phyloP scores from a whole-genome alignment of 2,329 filamentous ascomycete species.

The Cadophora sp. region DNA sequence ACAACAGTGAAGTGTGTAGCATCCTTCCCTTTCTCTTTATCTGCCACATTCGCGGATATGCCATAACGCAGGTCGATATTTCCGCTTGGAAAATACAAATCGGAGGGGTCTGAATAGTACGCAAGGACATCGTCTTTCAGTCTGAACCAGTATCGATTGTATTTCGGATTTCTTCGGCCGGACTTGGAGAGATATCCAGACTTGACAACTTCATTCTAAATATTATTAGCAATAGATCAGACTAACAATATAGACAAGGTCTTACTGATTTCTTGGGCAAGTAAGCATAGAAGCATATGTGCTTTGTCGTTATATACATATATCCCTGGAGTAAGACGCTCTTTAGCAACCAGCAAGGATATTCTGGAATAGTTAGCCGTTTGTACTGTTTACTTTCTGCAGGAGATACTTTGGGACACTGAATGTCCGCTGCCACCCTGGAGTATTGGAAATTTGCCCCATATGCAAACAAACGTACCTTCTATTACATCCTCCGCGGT shows the following conservation, averaged over 20 bases:
- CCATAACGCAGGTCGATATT: constrained; percentile 93
- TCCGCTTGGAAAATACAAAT: constrained; percentile 89
- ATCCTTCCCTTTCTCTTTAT: constrained; percentile 76
- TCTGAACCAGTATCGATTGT: constrained; percentile 90
- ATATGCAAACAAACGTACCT: constrained; percentile 52
- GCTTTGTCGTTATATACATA: constrained; percentile 91
- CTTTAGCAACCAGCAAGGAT: constrained; percentile 91
- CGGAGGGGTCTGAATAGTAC: constrained; percentile 84
- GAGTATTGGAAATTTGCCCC: neutral
- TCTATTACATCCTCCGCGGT: constrained; percentile 83
- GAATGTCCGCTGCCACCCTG: neutral
- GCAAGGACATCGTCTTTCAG: constrained; percentile 91
- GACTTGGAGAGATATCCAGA: constrained; percentile 89
- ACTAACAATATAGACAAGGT: constrained; percentile 12
- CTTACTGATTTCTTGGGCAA: constrained; percentile 89
- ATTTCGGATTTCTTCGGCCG: constrained; percentile 86
- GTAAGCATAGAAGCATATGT: constrained; percentile 97
- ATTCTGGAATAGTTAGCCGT: constrained; percentile 63
- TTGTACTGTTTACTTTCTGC: neutral
- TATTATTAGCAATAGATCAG: constrained; percentile 40
- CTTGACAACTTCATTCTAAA: constrained; percentile 75
- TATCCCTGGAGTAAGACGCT: constrained; percentile 93
- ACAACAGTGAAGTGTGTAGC: constrained; percentile 78
- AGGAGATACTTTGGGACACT: neutral
- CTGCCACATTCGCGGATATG: constrained; percentile 80